phyloP scores from a whole-genome alignment of 2,329 filamentous ascomycete genomes.

The Rhynchosporium graminicola region DNA sequence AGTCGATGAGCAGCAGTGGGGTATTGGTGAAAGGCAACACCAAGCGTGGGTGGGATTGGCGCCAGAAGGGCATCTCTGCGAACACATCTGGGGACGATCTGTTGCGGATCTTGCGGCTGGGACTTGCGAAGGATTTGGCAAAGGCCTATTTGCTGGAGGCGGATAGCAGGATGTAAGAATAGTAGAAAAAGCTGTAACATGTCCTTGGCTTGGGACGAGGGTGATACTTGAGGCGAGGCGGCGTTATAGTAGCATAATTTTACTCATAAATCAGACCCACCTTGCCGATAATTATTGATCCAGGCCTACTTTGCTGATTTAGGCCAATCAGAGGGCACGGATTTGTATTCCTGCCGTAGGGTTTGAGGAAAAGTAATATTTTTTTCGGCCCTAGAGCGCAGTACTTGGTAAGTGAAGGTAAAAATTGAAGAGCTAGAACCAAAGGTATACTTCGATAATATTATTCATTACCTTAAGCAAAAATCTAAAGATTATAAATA shows the following conservation, averaged over 20 bases:
- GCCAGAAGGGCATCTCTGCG: conserved; percentile 52
- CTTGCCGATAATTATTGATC: no score
- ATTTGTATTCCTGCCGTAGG: no score
- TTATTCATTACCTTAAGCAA: no score
- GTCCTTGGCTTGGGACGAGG: conserved; percentile 7
- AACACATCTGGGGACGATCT: conserved; percentile 67
- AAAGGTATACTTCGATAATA: no score
- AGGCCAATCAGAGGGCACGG: no score
- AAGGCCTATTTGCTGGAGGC: conserved; percentile 68
- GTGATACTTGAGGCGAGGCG: conserved; percentile 21
- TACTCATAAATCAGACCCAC: no score
- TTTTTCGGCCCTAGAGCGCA: no score
- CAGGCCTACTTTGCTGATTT: no score
- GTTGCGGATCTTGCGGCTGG: conserved; percentile 70
- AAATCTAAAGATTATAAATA: no score
- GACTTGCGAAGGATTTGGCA: conserved; percentile 73
- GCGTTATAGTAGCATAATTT: conserved; percentile 23
- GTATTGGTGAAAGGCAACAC: conserved; percentile 50
- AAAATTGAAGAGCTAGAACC: no score
- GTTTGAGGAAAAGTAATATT: no score
- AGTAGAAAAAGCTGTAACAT: conserved; percentile 6
- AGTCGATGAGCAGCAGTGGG: conserved; percentile 58
- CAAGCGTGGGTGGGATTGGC: conserved; percentile 74
- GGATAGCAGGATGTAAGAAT: conserved; percentile 45
- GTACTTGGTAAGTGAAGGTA: no score